These are phyloP conservation scores for Papiliotrema fonsecae DNA, from an alignment of 1,284 basidiomycete genomes.

Conservation along the genomic window DNA sequence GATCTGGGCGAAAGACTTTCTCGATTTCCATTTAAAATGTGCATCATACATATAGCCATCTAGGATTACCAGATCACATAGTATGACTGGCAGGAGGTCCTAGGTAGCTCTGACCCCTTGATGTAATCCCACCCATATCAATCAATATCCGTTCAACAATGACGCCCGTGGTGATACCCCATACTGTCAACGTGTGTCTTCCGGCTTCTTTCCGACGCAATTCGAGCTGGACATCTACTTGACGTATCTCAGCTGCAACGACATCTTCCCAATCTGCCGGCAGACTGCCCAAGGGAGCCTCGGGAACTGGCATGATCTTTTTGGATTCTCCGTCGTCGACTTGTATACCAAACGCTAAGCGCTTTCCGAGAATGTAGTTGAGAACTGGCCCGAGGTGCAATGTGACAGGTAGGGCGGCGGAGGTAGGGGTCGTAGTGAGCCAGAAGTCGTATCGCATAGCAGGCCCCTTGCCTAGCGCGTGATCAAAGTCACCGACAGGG, in stretches of 20 bases:
- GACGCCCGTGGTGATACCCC: slow-evolving; percentile 31
- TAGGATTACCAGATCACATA: too few relatives aligned
- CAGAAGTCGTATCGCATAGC: slow-evolving; percentile 63
- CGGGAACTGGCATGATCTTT: slow-evolving; percentile 52
- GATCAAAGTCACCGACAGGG: slow-evolving; percentile 57
- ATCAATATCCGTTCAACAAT: slow-evolving; percentile 36
- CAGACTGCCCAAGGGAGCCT: slow-evolving; percentile 51
- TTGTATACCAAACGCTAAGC: slow-evolving; percentile 57
- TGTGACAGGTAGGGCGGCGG: slow-evolving; percentile 43
- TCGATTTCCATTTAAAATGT: too few relatives aligned
- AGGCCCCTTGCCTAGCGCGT: slow-evolving; percentile 59
- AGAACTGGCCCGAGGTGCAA: slow-evolving; percentile 60
- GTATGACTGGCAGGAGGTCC: slow-evolving; percentile 28
- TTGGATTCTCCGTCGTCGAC: slow-evolving; percentile 52
- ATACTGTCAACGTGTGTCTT: slow-evolving; percentile 28
- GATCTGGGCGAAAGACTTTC: too few relatives aligned
- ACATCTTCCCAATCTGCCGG: slow-evolving; percentile 48
- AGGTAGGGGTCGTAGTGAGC: too few relatives aligned
- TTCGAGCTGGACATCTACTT: slow-evolving; percentile 14
- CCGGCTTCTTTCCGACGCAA: slow-evolving; percentile 11
- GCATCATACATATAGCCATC: too few relatives aligned
- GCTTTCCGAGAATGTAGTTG: slow-evolving; percentile 56
- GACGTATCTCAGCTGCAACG: slow-evolving; percentile 27
- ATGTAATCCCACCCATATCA: slow-evolving; percentile 29
- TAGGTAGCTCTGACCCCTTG: slow-evolving; percentile 28